These are phyloP conservation scores for Mycena venus DNA, from an alignment of 768 basidiomycete genomes.

Conservation along the genomic window DNA sequence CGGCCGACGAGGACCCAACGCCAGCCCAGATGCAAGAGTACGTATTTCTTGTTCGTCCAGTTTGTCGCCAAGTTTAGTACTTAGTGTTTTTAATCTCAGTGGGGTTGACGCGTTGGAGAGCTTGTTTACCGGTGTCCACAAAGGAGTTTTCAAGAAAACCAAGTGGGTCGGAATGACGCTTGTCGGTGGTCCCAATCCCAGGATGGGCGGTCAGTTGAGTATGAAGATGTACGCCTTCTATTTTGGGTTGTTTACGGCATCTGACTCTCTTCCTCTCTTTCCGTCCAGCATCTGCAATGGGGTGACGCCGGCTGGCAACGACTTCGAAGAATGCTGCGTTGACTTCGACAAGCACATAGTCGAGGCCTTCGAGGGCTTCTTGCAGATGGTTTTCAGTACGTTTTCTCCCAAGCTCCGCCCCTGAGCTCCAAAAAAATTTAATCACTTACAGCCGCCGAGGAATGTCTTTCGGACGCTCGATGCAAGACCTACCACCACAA, in stretches of 20 bases:
- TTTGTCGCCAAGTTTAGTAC: no score
- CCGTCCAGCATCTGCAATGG: slow-evolving; percentile 9
- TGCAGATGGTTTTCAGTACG: not conserved
- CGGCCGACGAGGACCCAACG: not conserved
- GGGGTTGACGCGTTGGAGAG: not conserved
- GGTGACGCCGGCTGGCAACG: slow-evolving; percentile 4
- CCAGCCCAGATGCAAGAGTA: not conserved
- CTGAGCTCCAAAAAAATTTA: no score
- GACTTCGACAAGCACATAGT: slow-evolving; percentile 6
- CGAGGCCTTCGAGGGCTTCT: not conserved
- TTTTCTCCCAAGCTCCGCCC: no score
- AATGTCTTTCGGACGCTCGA: no score
- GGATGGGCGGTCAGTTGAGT: not conserved
- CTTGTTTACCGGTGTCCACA: not conserved
- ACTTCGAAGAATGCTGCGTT: slow-evolving; percentile 6
- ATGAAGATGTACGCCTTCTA: slow-evolving; percentile 2
- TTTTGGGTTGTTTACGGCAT: not conserved
- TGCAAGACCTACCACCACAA: no score
- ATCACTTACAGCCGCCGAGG: not conserved
- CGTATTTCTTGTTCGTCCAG: not conserved
- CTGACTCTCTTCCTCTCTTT: no score
- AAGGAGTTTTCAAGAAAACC: not conserved
- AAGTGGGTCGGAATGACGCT: slow-evolving; percentile 6
- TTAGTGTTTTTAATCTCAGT: no score
- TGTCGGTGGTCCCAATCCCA: slow-evolving; percentile 1